These are phyloP conservation scores for Acacia concinna DNA, from an alignment of 331 rosid species.

Conservation along the genomic window DNA sequence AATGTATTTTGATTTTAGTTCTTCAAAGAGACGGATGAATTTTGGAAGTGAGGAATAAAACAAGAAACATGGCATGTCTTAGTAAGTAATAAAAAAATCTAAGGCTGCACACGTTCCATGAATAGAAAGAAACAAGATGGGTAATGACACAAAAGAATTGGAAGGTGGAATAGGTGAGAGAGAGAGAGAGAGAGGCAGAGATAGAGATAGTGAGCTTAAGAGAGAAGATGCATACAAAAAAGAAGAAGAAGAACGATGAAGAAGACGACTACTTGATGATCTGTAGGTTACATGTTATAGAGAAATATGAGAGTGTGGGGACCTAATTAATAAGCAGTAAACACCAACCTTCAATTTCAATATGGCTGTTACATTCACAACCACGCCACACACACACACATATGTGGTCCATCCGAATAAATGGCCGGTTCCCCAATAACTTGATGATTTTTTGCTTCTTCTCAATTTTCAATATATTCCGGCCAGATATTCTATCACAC, in stretches of 20 bases:
- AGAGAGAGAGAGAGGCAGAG: background rate
- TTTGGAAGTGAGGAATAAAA: too few relatives aligned
- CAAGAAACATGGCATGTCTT: background rate
- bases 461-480: background rate
- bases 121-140: conserved; percentile 15
- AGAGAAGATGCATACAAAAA: background rate
- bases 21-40: too few relatives aligned
- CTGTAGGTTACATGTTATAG: conserved; percentile 25
- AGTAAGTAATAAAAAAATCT: conserved; percentile 1
- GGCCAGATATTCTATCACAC: background rate
- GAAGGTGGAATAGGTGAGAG: background rate
- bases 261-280: background rate
- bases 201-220: conserved; percentile 17
- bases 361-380: conserved; percentile 22
- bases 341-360: conserved; percentile 23
- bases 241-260: too few relatives aligned
- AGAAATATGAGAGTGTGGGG: conserved; percentile 36
- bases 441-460: background rate
- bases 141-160: background rate
- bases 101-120: conserved; percentile 3
- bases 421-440: conserved; percentile 2
- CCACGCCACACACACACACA: background rate
- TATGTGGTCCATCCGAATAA: conserved; percentile 31
- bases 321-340: too few relatives aligned
- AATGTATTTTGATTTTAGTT: too few relatives aligned